phyloP scores from a whole-genome alignment of 1,284 basidiomycete species.

The Melampsora larici-populina region DNA sequence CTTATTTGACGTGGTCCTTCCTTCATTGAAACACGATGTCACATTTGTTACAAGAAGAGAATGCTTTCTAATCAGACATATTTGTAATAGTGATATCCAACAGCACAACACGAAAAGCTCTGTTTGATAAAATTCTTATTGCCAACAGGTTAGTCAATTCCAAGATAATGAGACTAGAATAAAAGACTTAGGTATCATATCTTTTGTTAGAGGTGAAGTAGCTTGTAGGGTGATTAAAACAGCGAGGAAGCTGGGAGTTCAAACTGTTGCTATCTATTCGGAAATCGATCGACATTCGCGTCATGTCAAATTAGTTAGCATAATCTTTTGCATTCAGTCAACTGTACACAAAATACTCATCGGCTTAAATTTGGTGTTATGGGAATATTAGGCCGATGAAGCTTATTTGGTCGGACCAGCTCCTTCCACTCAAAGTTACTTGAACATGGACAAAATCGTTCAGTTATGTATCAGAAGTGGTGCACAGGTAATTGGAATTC shows the following conservation, averaged over 20 bases:
- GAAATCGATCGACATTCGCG: constrained; percentile 73
- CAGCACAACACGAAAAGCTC: background rate
- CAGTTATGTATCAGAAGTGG: constrained; percentile 73
- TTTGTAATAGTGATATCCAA: background rate
- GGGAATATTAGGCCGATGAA: constrained; percentile 74
- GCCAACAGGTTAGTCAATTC: constrained; percentile 24
- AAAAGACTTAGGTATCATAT: background rate
- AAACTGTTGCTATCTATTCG: constrained; percentile 84
- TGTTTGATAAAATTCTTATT: constrained; percentile 37
- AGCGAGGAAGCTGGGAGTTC: constrained; percentile 78
- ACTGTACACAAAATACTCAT: background rate
- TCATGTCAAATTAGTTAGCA: constrained; percentile 62
- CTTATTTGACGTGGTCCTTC: background rate
- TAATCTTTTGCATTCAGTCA: background rate
- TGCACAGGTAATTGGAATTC: constrained; percentile 64
- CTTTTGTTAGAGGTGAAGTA: constrained; percentile 72
- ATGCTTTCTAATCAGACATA: background rate
- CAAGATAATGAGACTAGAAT: background rate
- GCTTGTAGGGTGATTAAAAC: constrained; percentile 88
- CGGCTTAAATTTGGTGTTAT: background rate
- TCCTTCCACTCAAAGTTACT: constrained; percentile 79
- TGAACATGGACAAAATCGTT: constrained; percentile 83
- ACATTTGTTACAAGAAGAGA: background rate
- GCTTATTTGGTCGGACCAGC: constrained; percentile 90
- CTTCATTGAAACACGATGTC: background rate